phyloP scores from a whole-genome alignment of 306 rosid genomes.

The Clitoria ternatea region DNA sequence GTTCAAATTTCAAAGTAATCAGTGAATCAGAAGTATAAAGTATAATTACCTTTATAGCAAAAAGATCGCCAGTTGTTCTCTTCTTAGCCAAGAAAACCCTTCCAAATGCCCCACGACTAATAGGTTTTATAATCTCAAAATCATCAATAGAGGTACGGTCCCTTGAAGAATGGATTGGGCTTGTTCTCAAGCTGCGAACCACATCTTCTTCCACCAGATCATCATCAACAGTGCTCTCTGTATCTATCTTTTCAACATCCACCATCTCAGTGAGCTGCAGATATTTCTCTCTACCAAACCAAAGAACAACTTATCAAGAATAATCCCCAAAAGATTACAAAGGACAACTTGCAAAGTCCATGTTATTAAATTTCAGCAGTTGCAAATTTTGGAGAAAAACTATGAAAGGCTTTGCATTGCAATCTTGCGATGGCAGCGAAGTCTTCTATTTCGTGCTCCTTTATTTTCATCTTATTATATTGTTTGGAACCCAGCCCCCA shows the following conservation, averaged over 20 bases:
- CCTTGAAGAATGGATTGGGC: conserved; percentile 83
- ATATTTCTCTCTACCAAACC: conserved; percentile 82
- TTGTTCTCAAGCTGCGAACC: conserved; percentile 90
- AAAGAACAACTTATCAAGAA: conserved; percentile 35
- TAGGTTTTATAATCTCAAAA: conserved; percentile 94
- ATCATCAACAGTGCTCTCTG: conserved; percentile 73
- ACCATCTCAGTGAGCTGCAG: conserved; percentile 95
- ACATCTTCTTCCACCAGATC: conserved; percentile 91
- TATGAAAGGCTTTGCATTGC: neutral
- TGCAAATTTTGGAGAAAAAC: neutral
- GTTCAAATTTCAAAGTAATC: conserved; percentile 5
- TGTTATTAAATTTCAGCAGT: neutral
- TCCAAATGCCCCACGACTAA: conserved; percentile 99
- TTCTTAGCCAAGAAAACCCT: conserved; percentile 98
- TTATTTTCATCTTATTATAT: neutral
- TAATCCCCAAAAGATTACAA: conserved; percentile 10
- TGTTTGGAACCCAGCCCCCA: neutral
- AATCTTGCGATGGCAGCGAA: neutral
- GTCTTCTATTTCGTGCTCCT: neutral
- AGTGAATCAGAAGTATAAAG: neutral
- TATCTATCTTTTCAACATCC: conserved; percentile 86
- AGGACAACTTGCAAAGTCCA: conserved; percentile 21
- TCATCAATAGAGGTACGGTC: conserved; percentile 96
- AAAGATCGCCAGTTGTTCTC: conserved; percentile 97
- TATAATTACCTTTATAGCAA: conserved; percentile 80